Conservation (phyloP, 169 alveolate genomes). For the Cryptosporidium muris region DNA sequence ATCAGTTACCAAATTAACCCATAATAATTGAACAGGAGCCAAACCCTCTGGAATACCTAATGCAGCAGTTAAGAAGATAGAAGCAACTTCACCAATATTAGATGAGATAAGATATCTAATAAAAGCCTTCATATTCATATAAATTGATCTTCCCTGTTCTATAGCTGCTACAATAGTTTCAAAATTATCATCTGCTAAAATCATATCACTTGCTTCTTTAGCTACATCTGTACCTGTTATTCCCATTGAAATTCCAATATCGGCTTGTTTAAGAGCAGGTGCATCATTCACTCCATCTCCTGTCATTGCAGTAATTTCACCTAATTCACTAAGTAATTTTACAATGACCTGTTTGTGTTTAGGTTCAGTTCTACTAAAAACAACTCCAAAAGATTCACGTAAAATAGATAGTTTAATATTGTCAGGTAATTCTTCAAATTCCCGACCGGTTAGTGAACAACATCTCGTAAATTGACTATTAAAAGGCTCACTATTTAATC, state of each 20-base stretch:
- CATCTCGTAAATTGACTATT: slow-evolving; percentile 44
- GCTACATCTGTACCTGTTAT: slow-evolving; percentile 99
- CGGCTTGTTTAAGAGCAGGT: slow-evolving; percentile 98
- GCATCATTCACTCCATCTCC: slow-evolving; percentile 99
- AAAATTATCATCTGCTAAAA: slow-evolving; percentile 98
- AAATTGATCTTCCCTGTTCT: slow-evolving; percentile 98
- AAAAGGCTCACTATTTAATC: slow-evolving; percentile 46
- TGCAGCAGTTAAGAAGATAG: slow-evolving; percentile 98
- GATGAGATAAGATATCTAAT: slow-evolving; percentile 97
- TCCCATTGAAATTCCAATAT: slow-evolving; percentile 99
- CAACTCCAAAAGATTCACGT: slow-evolving; percentile 88
- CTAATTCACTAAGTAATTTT: slow-evolving; percentile 88
- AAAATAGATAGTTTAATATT: slow-evolving; percentile 80
- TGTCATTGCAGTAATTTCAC: slow-evolving; percentile 96
- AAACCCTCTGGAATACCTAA: slow-evolving; percentile 96
- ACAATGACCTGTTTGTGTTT: slow-evolving; percentile 97
- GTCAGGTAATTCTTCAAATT: slow-evolving; percentile 89
- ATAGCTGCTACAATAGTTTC: slow-evolving; percentile 98
- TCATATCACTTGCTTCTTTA: slow-evolving; percentile 99
- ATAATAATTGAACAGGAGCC: slow-evolving; percentile 97
- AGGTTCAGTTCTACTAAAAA: slow-evolving; percentile 99
- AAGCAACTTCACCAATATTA: slow-evolving; percentile 99
- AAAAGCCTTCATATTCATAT: slow-evolving; percentile 98
- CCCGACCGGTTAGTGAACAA: slow-evolving; percentile 92
- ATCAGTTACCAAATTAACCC: slow-evolving; percentile 99